A percentile compares a stretch with the other conserved stretches of the same genome.
phyloP scores from a whole-genome alignment of 129 eudicot species.

The Artemisia tridentata region DNA sequence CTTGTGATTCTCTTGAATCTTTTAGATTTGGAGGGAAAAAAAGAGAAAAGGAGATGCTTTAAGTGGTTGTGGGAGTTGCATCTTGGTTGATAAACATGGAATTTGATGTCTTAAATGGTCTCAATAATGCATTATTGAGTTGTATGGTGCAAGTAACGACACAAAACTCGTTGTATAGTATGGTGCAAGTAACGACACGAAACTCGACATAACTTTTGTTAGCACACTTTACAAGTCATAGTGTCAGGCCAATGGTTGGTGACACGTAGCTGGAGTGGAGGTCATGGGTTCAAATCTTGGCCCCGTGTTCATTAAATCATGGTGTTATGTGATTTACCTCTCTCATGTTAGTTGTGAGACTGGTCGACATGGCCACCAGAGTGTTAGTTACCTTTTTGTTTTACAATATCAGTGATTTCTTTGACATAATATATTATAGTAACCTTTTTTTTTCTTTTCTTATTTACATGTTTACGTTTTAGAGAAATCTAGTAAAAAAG shows the following conservation, averaged over 20 bases:
- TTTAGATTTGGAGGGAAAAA: slow-evolving; percentile 10
- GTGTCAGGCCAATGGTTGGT: neutral
- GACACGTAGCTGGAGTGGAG: no score
- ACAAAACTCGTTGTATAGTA: no score
- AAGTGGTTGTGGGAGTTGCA: slow-evolving; percentile 7
- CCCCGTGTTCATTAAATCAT: no score
- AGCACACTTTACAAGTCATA: slow-evolving; percentile 14
- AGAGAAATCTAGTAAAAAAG: neutral
- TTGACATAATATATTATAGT: no score
- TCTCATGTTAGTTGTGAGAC: no score
- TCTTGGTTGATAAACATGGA: slow-evolving; percentile 8
- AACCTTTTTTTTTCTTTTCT: no score
- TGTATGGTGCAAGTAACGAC: slow-evolving; percentile 17
- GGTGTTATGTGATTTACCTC: no score
- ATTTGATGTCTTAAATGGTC: slow-evolving; percentile 21
- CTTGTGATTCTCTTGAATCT: slow-evolving; percentile 3
- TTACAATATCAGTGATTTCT: no score
- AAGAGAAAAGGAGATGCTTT: slow-evolving; percentile 4
- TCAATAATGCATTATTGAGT: slow-evolving; percentile 13
- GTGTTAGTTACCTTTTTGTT: no score
- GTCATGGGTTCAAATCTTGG: no score
- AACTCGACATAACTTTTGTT: neutral
- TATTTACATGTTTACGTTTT: no score
- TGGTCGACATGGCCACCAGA: no score
- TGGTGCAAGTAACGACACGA: slow-evolving; percentile 6